These are phyloP conservation scores for Ophiostoma fasciatum DNA, from an alignment of 2,329 filamentous ascomycete genomes.

Conservation along the genomic window DNA sequence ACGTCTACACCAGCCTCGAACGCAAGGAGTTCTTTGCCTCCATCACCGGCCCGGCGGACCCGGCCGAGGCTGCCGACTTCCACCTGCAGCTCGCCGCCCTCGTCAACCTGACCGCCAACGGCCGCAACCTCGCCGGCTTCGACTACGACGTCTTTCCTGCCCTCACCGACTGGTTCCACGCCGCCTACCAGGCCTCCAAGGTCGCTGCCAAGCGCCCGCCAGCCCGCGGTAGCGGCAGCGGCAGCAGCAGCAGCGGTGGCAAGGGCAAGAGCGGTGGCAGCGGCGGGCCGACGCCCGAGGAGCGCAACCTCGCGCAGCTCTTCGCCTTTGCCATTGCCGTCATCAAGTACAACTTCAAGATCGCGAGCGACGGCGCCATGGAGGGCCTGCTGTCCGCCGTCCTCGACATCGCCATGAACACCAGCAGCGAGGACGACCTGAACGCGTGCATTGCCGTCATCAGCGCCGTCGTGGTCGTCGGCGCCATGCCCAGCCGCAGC, in stretches of 20 bases:
- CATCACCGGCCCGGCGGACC: conserved; percentile 37
- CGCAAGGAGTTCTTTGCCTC: conserved; percentile 51
- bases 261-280: conserved; percentile 29
- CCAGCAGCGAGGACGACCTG: conserved; percentile 49
- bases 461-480: conserved; percentile 57
- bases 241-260: conserved; percentile 21
- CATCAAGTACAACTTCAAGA: conserved; percentile 62
- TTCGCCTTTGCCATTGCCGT: conserved; percentile 53
- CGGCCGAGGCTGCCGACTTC: conserved; percentile 48
- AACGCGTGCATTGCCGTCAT: conserved; percentile 52
- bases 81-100: conserved; percentile 50
- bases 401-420: conserved; percentile 53
- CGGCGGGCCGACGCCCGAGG: conserved; percentile 32
- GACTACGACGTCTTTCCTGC: conserved; percentile 52
- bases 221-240: conserved; percentile 13
- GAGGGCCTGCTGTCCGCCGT: conserved; percentile 46
- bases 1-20: conserved; percentile 49
- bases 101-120: conserved; percentile 44
- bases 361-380: conserved; percentile 47
- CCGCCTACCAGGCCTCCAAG: conserved; percentile 31
- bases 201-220: conserved; percentile 21
- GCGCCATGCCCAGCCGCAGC: conserved; percentile 47
- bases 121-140: conserved; percentile 49
- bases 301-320: conserved; percentile 46
- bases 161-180: conserved; percentile 44